A percentile compares a stretch with the other conserved stretches of the same genome.
Evolutionary conservation across 495 filamentous ascomycete species (phyloP).

Genomic region (Bacidia rubella): DNA sequence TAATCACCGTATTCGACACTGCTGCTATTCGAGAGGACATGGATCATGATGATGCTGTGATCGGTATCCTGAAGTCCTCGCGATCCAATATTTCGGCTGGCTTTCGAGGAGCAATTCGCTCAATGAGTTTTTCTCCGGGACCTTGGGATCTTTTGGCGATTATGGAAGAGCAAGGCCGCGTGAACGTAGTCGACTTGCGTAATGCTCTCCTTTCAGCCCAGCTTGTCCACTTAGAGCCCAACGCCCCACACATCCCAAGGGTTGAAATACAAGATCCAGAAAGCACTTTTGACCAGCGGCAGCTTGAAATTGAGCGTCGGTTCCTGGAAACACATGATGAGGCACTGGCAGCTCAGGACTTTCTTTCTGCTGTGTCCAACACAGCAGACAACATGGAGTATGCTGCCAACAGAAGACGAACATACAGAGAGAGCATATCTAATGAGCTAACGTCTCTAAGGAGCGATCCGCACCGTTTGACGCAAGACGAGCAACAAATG

Average conservation of each 20-base stretch:
- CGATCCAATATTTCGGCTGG: conserved; percentile 17
- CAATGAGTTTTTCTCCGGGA: conserved; percentile 81
- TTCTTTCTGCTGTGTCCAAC: conserved; percentile 23
- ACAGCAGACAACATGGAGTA: conserved; percentile 29
- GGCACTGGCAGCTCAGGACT: conserved; percentile 15
- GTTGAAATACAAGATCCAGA: conserved; percentile 28
- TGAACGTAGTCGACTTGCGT: conserved; percentile 75
- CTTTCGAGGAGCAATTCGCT: conserved; percentile 67
- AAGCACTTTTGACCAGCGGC: conserved; percentile 26
- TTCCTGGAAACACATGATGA: conserved; percentile 29
- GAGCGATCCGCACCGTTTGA: conserved; percentile 33
- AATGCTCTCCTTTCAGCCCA: conserved; percentile 64
- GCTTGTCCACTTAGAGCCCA: conserved; percentile 47
- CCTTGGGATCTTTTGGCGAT: conserved; percentile 87
- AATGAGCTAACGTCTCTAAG: not conserved
- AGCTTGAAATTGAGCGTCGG: conserved; percentile 35
- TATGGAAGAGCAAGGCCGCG: conserved; percentile 76
- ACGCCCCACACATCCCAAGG: conserved; percentile 38
- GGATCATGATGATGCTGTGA: conserved; percentile 28
- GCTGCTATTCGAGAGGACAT: conserved; percentile 29
- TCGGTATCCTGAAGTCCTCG: conserved; percentile 30
- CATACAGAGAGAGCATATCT: conserved; percentile 8
- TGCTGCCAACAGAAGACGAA: conserved; percentile 23
- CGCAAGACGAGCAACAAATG: conserved; percentile 42
- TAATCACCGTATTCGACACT: conserved; percentile 54